These are phyloP conservation scores for Vanrija pseudolonga DNA, from an alignment of 1,284 basidiomycete species.

Conservation along the genomic window DNA sequence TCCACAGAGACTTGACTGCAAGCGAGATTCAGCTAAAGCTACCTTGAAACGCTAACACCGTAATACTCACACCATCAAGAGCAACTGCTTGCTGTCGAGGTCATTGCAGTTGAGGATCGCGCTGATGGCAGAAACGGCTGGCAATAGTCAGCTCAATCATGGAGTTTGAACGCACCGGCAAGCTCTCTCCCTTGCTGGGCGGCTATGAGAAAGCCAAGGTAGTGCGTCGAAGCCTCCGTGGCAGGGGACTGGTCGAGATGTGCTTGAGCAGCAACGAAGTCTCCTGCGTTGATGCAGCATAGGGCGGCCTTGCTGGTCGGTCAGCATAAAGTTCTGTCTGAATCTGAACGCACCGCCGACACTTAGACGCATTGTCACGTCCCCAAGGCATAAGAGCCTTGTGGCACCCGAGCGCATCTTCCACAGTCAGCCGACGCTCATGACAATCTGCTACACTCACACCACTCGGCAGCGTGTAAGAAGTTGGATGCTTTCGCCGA, in stretches of 20 bases:
- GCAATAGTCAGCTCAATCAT: too few relatives aligned
- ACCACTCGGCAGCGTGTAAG: conserved; percentile 12
- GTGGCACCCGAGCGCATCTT: conserved; percentile 8
- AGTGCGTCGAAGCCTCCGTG: conserved; percentile 17
- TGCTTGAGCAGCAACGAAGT: not conserved
- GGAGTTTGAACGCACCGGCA: not conserved
- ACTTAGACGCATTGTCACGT: conserved; percentile 4
- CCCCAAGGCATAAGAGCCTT: not conserved
- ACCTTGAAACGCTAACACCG: too few relatives aligned
- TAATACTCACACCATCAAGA: conserved; percentile 16
- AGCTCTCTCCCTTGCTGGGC: conserved; percentile 1
- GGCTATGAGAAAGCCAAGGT: conserved; percentile 18
- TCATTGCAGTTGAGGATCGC: conserved; percentile 17
- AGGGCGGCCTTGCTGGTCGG: conserved; percentile 7
- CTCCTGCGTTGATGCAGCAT: conserved; percentile 2
- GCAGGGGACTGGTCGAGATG: conserved; percentile 9
- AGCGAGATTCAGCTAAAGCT: not conserved
- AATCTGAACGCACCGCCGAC: conserved; percentile 1
- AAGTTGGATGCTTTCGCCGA: not conserved
- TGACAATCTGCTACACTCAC: conserved; percentile 1
- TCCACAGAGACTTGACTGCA: conserved; percentile 5
- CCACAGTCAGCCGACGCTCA: too few relatives aligned
- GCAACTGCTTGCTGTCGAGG: conserved; percentile 15
- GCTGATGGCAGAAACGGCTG: conserved; percentile 8
- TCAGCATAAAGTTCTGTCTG: not conserved